These are phyloP conservation scores for Kregervanrija delftensis DNA, from an alignment of 805 yeast species.

Conservation along the genomic window DNA sequence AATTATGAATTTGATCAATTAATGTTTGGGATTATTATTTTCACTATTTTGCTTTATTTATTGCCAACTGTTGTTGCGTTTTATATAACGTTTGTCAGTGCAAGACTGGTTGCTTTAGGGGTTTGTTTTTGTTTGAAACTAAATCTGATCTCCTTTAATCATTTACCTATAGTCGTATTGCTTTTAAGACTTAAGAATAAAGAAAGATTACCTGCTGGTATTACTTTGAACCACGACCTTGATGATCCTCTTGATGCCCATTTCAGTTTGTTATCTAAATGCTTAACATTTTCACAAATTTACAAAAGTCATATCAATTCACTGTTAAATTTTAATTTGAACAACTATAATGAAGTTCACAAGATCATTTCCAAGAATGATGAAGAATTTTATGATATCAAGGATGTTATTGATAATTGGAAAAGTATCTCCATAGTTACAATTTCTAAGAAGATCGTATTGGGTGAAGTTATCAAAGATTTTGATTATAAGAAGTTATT, in stretches of 20 bases:
- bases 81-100: conserved; percentile 62
- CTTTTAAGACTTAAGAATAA: conserved; percentile 76
- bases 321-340: conserved; percentile 22
- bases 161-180: conserved; percentile 80
- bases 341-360: conserved; percentile 15
- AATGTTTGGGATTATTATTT: conserved; percentile 79
- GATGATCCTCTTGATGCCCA: conserved; percentile 2
- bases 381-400: conserved; percentile 1
- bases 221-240: conserved; percentile 26
- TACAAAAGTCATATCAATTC: conserved; percentile 24
- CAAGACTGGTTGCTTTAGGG: conserved; percentile 46
- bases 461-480: conserved; percentile 24
- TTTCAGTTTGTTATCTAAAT: conserved; percentile 20
- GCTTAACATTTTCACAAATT: conserved; percentile 23
- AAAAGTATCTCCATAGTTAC: conserved; percentile 15
- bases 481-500: conserved; percentile 28
- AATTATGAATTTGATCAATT: conserved; percentile 83
- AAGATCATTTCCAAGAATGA: conserved; percentile 1
- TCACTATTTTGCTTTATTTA: conserved; percentile 70
- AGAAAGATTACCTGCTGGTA: conserved; percentile 51
- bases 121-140: conserved; percentile 50
- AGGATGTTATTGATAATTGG: conserved; percentile 23
- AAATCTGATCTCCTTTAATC: conserved; percentile 59
- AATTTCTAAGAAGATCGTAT: conserved; percentile 15
- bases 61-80: conserved; percentile 86